Percentiles rank a stretch among this genome's conserved stretches.
phyloP scores from a whole-genome alignment of 2,329 filamentous ascomycete species.

The Neospermospora avenae region DNA sequence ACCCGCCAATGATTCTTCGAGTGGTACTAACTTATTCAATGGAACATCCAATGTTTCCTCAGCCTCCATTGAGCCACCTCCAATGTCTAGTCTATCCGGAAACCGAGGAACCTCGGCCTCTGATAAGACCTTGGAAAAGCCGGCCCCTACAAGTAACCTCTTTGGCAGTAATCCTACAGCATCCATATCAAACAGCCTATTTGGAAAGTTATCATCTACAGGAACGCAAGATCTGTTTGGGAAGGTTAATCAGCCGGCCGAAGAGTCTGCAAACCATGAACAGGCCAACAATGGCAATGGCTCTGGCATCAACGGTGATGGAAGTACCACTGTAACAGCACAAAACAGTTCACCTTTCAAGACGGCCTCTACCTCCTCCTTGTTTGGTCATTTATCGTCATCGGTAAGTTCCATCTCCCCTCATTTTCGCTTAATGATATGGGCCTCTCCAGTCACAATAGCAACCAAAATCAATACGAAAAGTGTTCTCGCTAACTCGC shows the following conservation, averaged over 20 bases:
- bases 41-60: conserved; percentile 1
- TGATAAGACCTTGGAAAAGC: conserved; percentile 5
- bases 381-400: conserved; percentile 6
- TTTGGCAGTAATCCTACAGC: conserved; percentile 4
- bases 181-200: neutral
- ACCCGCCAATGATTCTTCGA: neutral
- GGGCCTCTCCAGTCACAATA: neutral
- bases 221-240: conserved; percentile 17
- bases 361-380: neutral
- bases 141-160: neutral
- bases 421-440: neutral
- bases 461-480: neutral
- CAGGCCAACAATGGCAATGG: conserved; percentile 10
- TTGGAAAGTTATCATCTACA: conserved; percentile 5
- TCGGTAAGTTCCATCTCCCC: conserved; percentile 7
- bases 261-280: conserved; percentile 14
- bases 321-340: neutral
- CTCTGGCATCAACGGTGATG: neutral
- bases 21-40: conserved; percentile 15
- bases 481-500: neutral
- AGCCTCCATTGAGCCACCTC: conserved; percentile 1
- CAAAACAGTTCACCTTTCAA: neutral
- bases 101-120: conserved; percentile 6
- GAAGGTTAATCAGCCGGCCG: conserved; percentile 25
- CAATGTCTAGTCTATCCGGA: conserved; percentile 4